A percentile compares a stretch with the other conserved stretches of the same genome.
Evolutionary conservation across 2,329 filamentous ascomycete species (phyloP).

Genomic region (Fragosphaeria purpurea): DNA sequence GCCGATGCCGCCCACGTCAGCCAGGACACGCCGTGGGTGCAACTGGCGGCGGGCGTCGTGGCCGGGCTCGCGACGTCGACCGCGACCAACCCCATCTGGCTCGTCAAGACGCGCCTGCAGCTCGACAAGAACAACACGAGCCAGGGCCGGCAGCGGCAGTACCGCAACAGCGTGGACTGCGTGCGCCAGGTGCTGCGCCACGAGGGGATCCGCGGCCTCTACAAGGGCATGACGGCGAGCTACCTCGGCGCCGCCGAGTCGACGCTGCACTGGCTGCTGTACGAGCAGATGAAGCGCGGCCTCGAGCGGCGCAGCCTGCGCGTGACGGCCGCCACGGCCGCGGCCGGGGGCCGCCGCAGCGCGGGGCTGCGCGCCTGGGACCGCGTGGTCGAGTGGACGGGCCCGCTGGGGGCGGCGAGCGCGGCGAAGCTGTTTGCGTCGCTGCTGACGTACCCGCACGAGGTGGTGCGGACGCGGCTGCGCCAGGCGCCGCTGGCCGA

Average conservation of each 20-base stretch:
- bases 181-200: constrained; percentile 68
- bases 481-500: constrained; percentile 70
- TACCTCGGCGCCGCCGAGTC: constrained; percentile 87
- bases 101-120: constrained; percentile 87
- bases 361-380: constrained; percentile 59
- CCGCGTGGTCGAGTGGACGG: constrained; percentile 63
- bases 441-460: constrained; percentile 81
- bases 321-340: constrained; percentile 31
- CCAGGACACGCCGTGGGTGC: constrained; percentile 59
- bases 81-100: constrained; percentile 91
- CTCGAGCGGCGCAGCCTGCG: constrained; percentile 50
- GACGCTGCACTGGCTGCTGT: constrained; percentile 86
- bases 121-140: constrained; percentile 74
- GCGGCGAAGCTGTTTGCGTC: constrained; percentile 79
- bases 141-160: constrained; percentile 52
- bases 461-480: constrained; percentile 77
- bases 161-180: constrained; percentile 83
- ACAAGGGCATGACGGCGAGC: constrained; percentile 82
- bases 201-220: constrained; percentile 74
- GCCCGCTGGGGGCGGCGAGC: constrained; percentile 69
- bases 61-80: constrained; percentile 83
- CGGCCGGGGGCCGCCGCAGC: constrained; percentile 47
- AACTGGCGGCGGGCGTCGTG: constrained; percentile 63
- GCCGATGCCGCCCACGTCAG: constrained; percentile 64
- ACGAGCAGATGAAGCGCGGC: constrained; percentile 81